Evolutionary conservation across 2,329 filamentous ascomycete genomes (phyloP).

Genomic region (Celoporthe dispersa): DNA sequence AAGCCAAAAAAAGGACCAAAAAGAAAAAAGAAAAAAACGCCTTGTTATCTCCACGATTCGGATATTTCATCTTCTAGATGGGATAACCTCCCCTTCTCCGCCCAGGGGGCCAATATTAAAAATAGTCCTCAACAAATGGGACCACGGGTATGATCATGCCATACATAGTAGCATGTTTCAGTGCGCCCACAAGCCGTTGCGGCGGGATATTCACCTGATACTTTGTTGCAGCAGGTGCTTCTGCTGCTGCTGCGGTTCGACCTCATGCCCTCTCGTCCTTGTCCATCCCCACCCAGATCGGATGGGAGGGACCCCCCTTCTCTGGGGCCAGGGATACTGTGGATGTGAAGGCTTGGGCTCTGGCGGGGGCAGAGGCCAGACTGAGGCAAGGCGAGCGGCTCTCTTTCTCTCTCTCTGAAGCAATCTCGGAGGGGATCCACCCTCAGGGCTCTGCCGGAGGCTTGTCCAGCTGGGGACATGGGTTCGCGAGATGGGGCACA

Average conservation of each 20-base stretch:
- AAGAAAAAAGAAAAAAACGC: not conserved
- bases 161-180: slow-evolving; percentile 14
- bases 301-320: not conserved
- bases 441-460: slow-evolving; percentile 10
- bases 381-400: not conserved
- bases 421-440: slow-evolving; percentile 15
- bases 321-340: not conserved
- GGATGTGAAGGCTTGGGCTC: not conserved
- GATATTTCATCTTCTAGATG: not conserved
- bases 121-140: not conserved
- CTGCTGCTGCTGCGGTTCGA: not conserved
- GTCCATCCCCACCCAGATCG: not conserved
- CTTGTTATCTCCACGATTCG: not conserved
- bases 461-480: slow-evolving; percentile 11
- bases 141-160: not conserved
- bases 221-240: not conserved
- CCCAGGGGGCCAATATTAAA: not conserved
- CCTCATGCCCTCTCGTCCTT: not conserved
- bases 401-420: slow-evolving; percentile 3
- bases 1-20: not conserved
- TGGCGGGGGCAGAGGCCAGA: not conserved
- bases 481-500: not conserved
- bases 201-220: not conserved
- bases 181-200: slow-evolving; percentile 29
- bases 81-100: not conserved